Conservation (phyloP, 345 rosid species). For the Balakata baccata region DNA sequence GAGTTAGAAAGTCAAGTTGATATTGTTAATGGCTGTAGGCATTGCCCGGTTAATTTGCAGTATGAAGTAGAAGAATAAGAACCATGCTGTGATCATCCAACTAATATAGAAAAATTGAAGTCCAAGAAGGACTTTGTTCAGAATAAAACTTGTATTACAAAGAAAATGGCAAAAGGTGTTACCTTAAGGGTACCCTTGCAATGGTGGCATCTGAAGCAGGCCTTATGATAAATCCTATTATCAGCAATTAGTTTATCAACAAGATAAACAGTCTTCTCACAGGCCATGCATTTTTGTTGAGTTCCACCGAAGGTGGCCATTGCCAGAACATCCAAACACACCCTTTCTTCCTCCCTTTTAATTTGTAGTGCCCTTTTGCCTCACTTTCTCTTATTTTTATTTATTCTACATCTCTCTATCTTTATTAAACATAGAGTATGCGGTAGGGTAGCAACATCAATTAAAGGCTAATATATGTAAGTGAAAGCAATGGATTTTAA, state of each 20-base stretch:
- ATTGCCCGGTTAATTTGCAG: too few relatives aligned
- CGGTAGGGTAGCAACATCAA: not conserved
- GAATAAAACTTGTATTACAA: too few relatives aligned
- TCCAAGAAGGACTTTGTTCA: too few relatives aligned
- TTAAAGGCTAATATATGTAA: not conserved
- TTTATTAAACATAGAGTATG: not conserved
- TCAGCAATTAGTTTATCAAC: slow-evolving; percentile 56
- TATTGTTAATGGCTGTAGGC: too few relatives aligned
- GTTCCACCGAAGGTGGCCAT: slow-evolving; percentile 49
- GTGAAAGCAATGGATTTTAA: not conserved
- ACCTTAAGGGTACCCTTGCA: slow-evolving; percentile 64
- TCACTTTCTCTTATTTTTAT: not conserved
- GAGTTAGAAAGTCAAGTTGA: too few relatives aligned
- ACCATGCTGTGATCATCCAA: too few relatives aligned
- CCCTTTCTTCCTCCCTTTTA: not conserved
- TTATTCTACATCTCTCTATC: too few relatives aligned
- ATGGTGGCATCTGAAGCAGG: slow-evolving; percentile 68
- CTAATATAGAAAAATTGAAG: too few relatives aligned
- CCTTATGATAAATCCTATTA: slow-evolving; percentile 49
- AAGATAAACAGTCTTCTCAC: slow-evolving; percentile 58
- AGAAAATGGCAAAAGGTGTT: not conserved
- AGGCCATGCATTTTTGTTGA: slow-evolving; percentile 56
- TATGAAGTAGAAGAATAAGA: too few relatives aligned
- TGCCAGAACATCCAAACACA: not conserved
- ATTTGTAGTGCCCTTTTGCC: not conserved